Base-by-base conservation (phyloP, 2,329 filamentous ascomycete species). In the Ophiostoma piceae region DNA sequence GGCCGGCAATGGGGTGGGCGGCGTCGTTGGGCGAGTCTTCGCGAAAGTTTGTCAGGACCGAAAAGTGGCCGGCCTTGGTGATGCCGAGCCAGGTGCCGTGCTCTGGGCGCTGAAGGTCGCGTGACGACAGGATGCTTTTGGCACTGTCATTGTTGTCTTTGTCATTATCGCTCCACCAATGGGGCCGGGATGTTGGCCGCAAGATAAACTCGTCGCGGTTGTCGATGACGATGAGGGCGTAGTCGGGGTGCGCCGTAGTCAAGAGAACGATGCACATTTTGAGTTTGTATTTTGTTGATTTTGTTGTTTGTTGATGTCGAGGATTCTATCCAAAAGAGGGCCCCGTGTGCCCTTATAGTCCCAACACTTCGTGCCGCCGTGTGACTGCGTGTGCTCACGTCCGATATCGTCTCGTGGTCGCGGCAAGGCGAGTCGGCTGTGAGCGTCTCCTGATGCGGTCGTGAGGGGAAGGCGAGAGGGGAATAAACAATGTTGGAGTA, bases 211-310 rank as follows among this genome's bases (percentile, higher is more conserved):
- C 90, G 81, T 94, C 91, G 74, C 91, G 86, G 78, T 94, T 94
- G 80, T 93, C 87, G 76, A 93, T 82, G 71, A 92, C 80, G 74
- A 94, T 90, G 71, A 94, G 83, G 35, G 89, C 84, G 79, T 94
- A 94, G 74, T 85, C 82, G 11, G 91, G 91, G 76, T 94, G 91
- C 65, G 89, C 84, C 22, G 90, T 94, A 35, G 90, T 92, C 71
- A 92, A 81, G 65, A 94, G 82, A 67, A 88, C 88, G 79, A 94
- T 93, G 77, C 91, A 94, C 91, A 94, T 94, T 70, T 67, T 78
- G 72, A 41, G 39, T 35, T 26, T 26, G n/a, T 65, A 22, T 11
- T 2, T 39, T 64, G 16, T 69, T 57, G 39, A 7, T 35, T 66
- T n/a, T 22, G 2, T n/a, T 4, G n/a, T 8, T 60, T 67, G 35